Evolutionary conservation across 2,329 filamentous ascomycete species (phyloP).

Genomic region (Graphilbum ipis-grandicollis): DNA sequence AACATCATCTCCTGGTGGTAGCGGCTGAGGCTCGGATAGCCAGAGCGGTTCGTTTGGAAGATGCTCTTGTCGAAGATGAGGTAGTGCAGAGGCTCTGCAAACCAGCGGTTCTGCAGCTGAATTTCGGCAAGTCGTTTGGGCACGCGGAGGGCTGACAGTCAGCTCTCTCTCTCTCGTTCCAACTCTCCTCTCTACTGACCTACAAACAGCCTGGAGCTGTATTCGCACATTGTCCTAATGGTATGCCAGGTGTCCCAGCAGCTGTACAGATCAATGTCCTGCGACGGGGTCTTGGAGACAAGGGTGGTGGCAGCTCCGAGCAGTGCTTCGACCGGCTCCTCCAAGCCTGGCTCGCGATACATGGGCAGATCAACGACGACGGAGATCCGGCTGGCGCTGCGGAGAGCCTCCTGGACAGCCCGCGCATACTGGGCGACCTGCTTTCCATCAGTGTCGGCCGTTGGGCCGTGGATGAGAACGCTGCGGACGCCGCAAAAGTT

Average conservation of each 20-base stretch:
- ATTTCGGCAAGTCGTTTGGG: constrained; percentile 40
- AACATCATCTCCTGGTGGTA: constrained; percentile 44
- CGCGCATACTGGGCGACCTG: constrained; percentile 63
- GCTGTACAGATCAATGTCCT: constrained; percentile 51
- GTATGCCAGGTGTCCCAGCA: constrained; percentile 91
- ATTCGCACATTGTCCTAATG: constrained; percentile 71
- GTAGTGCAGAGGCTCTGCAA: constrained; percentile 49
- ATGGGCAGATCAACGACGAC: constrained; percentile 72
- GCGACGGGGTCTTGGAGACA: constrained; percentile 15
- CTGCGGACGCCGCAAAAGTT: constrained; percentile 84
- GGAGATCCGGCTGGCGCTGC: constrained; percentile 57
- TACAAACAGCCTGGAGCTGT: constrained; percentile 63
- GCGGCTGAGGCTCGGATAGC: constrained; percentile 43
- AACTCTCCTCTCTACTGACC: too few relatives aligned
- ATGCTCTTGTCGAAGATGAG: constrained; percentile 33
- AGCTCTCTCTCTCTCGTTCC: too few relatives aligned
- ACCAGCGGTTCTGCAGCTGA: constrained; percentile 49
- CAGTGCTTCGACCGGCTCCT: constrained; percentile 34
- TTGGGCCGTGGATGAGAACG: constrained; percentile 66
- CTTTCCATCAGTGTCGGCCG: constrained; percentile 29
- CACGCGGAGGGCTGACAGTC: constrained; percentile 39
- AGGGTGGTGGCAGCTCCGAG: constrained; percentile 14
- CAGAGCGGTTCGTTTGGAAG: constrained; percentile 43
- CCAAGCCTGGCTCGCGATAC: constrained; percentile 51
- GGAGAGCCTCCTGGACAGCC: constrained; percentile 64